Evolutionary conservation across 768 basidiomycete species (phyloP), one percentile per base, ranked within the genome.

Genomic region (Strobilomyces dryophilus): DNA sequence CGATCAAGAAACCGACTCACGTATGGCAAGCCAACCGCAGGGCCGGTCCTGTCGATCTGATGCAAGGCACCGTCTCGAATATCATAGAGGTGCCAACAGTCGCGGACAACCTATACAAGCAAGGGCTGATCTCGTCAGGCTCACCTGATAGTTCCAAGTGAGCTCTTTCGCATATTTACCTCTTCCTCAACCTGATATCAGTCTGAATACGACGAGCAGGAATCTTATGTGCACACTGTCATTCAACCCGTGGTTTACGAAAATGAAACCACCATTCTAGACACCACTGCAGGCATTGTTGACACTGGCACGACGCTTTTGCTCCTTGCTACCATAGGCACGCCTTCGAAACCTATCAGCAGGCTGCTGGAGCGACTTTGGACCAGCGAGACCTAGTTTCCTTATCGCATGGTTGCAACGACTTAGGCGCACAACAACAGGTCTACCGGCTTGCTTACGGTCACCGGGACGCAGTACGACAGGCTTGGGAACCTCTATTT

Each of bases 281-380:
- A 60, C 20, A 57, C 52, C 31, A 71, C 73, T 40, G 62, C 78
- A 3, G 80, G 80, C 14, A 79, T 80, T 55, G 75, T 81, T 36
- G 80, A 80, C 61, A 77, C 76, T 29, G 76, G 79, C 42, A 80
- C 81, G 31, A 80, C 82, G 17, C 68, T 82, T 35, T 61, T 83
- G 5, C 70, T 83, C 47, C 64, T 84, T 51, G 81, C 82, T 11
- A 79, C 79, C n/a, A n/a, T n/a, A n/a, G n/a, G 42, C 81, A 83
- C 53, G 80, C 80, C 5, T 85, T 83, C 73, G 63, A 77, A 45
- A 69, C 68, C 11, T 87, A 85, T 61, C 73, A 80, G 65, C 17
- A 70, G 18, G 79, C 78, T 15, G 82, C 80, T 1, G 81, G 80
- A 17, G 83, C 76, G 5, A 74, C 64, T 17, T 26, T 76, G 51